Percentiles rank a stretch among this genome's conserved stretches.
phyloP scores from a whole-genome alignment of 2,329 filamentous ascomycete genomes.

The Onygena corvina region DNA sequence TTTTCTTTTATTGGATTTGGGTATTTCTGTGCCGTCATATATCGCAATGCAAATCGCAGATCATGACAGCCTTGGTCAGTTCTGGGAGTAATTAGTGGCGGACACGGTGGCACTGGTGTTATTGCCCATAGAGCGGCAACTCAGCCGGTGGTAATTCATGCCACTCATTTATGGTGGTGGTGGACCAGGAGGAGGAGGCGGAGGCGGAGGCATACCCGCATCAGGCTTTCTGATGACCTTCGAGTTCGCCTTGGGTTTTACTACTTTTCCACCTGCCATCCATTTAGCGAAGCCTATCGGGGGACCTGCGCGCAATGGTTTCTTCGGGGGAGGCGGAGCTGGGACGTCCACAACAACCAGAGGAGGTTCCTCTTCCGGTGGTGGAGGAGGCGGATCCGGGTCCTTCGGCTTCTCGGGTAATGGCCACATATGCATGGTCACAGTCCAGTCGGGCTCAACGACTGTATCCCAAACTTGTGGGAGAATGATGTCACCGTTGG shows the following conservation, averaged over 20 bases:
- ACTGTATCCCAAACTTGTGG: constrained; percentile 72
- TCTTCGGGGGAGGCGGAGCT: constrained; percentile 22
- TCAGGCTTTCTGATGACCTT: constrained; percentile 39
- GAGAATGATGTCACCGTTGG: constrained; percentile 70
- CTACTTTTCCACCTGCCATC: constrained; percentile 33
- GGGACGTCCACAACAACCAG: constrained; percentile 20
- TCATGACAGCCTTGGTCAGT: background rate
- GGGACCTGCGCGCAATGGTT: constrained; percentile 20
- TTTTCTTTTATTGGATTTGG: background rate
- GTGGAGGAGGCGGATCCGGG: constrained; percentile 25
- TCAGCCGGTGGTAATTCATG: too few species aligned
- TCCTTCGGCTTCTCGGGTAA: constrained; percentile 42
- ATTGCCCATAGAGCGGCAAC: too few species aligned
- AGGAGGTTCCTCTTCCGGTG: constrained; percentile 13
- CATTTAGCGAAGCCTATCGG: constrained; percentile 33
- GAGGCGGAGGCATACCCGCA: constrained; percentile 8
- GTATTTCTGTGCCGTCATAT: background rate
- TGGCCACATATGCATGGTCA: constrained; percentile 58
- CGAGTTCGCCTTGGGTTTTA: constrained; percentile 28
- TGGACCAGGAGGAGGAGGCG: background rate
- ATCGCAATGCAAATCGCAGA: background rate
- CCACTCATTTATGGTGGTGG: background rate
- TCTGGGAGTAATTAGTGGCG: too few species aligned
- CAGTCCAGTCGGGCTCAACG: constrained; percentile 62
- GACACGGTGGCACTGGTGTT: too few species aligned